Percentiles rank a stretch among this genome's conserved stretches.
Conservation (phyloP, 2,329 filamentous ascomycete genomes). For the Alternaria tenuissima region DNA sequence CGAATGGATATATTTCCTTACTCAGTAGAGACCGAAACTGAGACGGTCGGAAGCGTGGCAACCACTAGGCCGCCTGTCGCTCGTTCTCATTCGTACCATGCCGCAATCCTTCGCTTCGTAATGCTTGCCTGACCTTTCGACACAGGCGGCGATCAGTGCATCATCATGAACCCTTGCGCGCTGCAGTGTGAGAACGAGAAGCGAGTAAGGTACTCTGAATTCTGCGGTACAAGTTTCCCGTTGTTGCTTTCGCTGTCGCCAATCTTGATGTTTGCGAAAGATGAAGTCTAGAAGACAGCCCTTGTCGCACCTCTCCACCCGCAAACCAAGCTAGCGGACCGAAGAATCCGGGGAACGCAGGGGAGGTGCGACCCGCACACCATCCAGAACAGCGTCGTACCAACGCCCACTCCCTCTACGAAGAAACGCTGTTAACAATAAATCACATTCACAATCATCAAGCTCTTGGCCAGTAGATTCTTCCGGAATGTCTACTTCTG, state of each 20-base stretch:
- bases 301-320: not conserved
- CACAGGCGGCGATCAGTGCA: not conserved
- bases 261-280: not conserved
- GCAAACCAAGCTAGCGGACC: conserved; percentile 15
- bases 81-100: conserved; percentile 2
- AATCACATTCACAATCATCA: not conserved
- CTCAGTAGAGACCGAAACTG: not conserved
- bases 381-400: not conserved
- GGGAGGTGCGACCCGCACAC: not conserved
- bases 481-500: not conserved
- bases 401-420: not conserved
- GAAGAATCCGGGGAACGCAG: conserved; percentile 16
- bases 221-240: not conserved
- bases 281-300: not conserved
- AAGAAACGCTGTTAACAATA: not conserved
- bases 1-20: not conserved
- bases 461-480: not conserved
- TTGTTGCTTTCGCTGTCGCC: not conserved
- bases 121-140: not conserved
- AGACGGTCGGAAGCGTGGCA: conserved; percentile 1
- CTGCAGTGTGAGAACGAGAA: not conserved
- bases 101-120: conserved; percentile 9
- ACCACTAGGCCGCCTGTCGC: conserved; percentile 2
- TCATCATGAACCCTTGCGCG: not conserved
- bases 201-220: not conserved